Evolutionary conservation across 495 filamentous ascomycete species (phyloP).

Genomic region (Wilcoxina mikolae): DNA sequence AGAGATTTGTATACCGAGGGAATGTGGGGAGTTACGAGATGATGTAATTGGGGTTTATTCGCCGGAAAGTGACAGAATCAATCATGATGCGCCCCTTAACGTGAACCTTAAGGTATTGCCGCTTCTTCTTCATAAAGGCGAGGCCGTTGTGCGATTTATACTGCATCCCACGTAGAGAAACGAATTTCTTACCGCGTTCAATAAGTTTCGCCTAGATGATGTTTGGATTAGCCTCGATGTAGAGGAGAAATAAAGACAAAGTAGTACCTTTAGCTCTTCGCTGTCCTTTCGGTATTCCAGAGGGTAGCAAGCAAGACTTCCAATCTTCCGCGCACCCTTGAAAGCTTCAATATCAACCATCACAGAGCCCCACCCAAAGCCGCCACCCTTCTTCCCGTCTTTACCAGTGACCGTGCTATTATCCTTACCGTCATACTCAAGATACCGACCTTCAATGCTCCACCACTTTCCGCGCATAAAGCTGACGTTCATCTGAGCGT

Average conservation of each 20-base stretch:
- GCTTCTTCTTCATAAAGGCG: conserved; percentile 75
- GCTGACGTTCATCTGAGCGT: conserved; percentile 29
- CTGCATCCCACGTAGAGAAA: conserved; percentile 63
- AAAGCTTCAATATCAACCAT: conserved; percentile 55
- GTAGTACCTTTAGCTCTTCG: conserved; percentile 42
- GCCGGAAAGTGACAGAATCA: conserved; percentile 70
- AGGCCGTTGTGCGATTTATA: conserved; percentile 72
- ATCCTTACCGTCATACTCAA: conserved; percentile 16
- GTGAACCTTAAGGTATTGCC: conserved; percentile 55
- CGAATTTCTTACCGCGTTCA: conserved; percentile 76
- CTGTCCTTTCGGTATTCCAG: conserved; percentile 69
- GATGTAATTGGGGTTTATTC: conserved; percentile 78
- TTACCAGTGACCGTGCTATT: background rate
- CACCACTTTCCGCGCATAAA: conserved; percentile 42
- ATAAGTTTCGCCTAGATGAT: conserved; percentile 48
- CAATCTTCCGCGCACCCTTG: conserved; percentile 73
- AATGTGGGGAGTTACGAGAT: too few relatives aligned
- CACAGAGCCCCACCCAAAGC: conserved; percentile 18
- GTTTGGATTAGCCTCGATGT: too few relatives aligned
- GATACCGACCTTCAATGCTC: conserved; percentile 61
- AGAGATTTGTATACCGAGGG: too few relatives aligned
- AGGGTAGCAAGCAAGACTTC: conserved; percentile 57
- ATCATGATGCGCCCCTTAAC: conserved; percentile 88
- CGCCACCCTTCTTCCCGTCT: background rate
- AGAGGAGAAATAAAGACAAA: background rate